A percentile compares a stretch with the other conserved stretches of the same genome.
Conservation (phyloP, 116 monocot species). For the Cymodocea nodosa region DNA sequence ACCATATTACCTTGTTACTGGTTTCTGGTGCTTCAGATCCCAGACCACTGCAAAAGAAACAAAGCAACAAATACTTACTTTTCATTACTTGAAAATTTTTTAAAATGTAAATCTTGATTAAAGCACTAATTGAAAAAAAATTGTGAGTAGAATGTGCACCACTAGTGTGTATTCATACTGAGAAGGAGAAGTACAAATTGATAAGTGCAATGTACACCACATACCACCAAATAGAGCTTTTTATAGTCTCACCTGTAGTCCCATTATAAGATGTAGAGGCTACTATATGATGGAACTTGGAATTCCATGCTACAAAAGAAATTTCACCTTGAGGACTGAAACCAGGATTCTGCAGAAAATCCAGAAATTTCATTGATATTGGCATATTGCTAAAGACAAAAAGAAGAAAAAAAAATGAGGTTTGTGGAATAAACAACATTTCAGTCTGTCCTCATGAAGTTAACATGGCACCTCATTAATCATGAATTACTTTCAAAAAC, state of each 20-base stretch:
- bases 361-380: background rate
- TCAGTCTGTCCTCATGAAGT: background rate
- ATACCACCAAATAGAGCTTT: too few relatives aligned
- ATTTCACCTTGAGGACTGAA: conserved; percentile 77
- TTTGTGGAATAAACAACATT: background rate
- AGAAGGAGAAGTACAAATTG: too few relatives aligned
- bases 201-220: background rate
- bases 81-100: background rate
- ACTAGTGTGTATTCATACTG: too few relatives aligned
- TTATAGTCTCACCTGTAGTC: conserved; percentile 40
- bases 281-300: conserved; percentile 80
- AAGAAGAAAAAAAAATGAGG: background rate
- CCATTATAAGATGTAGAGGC: conserved; percentile 94
- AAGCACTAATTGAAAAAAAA: too few relatives aligned
- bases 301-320: conserved; percentile 91
- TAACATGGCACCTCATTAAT: too few relatives aligned
- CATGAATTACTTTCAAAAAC: too few relatives aligned
- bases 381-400: too few relatives aligned
- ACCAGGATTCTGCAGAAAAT: conserved; percentile 23
- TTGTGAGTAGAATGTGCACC: too few relatives aligned
- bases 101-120: background rate
- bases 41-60: conserved; percentile 68
- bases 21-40: conserved; percentile 88
- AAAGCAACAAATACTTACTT: background rate
- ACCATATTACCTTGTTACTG: conserved; percentile 62